Evolutionary conservation across 345 rosid species (phyloP).

Genomic region (Hevea brasiliensis): DNA sequence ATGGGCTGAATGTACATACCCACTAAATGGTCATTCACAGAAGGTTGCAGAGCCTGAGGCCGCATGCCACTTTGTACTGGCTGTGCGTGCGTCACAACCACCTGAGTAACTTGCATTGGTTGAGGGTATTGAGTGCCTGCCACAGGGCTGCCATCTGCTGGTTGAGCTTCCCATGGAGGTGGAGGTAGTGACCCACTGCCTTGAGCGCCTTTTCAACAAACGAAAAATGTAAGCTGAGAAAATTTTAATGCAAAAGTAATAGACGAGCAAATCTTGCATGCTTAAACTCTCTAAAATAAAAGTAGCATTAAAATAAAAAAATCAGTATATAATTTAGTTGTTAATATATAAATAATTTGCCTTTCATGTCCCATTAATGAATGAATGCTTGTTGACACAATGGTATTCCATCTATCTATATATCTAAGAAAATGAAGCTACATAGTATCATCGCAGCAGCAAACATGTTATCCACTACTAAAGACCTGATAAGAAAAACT

Average conservation of each 20-base stretch:
- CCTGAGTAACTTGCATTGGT: slow-evolving; percentile 58
- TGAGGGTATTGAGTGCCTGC: slow-evolving; percentile 61
- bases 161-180: slow-evolving; percentile 96
- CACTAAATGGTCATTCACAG: slow-evolving; percentile 50
- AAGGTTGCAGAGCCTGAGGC: slow-evolving; percentile 48
- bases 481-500: slow-evolving; percentile 12
- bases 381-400: too few species aligned
- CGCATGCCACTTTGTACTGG: slow-evolving; percentile 41
- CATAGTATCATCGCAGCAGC: not conserved
- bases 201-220: slow-evolving; percentile 54
- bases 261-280: not conserved
- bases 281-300: not conserved
- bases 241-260: not conserved
- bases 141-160: slow-evolving; percentile 54
- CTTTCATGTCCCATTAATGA: not conserved
- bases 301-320: not conserved
- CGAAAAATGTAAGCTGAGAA: slow-evolving; percentile 22
- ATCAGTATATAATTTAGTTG: not conserved
- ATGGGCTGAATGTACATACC: slow-evolving; percentile 70
- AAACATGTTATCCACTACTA: slow-evolving; percentile 6
- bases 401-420: not conserved
- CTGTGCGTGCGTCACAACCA: slow-evolving; percentile 41
- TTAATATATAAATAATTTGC: not conserved
- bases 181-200: slow-evolving; percentile 67
- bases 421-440: not conserved